Percentiles rank a stretch among this genome's conserved stretches.
Evolutionary conservation across 257 asterid species (phyloP).

Genomic region (Lantana camara): DNA sequence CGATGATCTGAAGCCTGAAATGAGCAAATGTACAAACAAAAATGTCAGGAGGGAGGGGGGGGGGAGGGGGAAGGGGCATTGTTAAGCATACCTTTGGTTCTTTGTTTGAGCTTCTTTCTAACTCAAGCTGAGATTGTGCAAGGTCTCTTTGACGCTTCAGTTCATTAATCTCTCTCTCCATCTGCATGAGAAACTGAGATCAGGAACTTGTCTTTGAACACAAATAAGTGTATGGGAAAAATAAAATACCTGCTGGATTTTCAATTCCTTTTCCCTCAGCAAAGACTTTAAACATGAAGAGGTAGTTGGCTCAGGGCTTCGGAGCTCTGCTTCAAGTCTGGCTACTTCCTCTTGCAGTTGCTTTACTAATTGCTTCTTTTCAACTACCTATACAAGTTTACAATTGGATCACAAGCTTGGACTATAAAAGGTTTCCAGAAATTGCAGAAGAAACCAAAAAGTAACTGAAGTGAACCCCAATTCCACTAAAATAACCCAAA

Average conservation of each 20-base stretch:
- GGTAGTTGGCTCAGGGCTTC: slow-evolving; percentile 70
- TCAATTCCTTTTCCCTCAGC: slow-evolving; percentile 74
- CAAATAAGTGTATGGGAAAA: neutral
- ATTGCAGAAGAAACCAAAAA: slow-evolving; percentile 6
- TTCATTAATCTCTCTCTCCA: slow-evolving; percentile 90
- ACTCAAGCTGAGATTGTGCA: slow-evolving; percentile 79
- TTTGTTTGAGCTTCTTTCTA: slow-evolving; percentile 74
- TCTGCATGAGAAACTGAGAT: slow-evolving; percentile 47
- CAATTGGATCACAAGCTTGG: slow-evolving; percentile 8
- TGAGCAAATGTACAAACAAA: slow-evolving; percentile 6
- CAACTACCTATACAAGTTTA: slow-evolving; percentile 53
- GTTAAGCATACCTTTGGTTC: slow-evolving; percentile 56
- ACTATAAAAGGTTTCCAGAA: neutral
- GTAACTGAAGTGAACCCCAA: slow-evolving; percentile 14
- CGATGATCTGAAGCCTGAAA: slow-evolving; percentile 64
- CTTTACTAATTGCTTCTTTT: slow-evolving; percentile 77
- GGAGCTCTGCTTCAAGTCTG: slow-evolving; percentile 91
- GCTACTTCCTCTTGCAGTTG: slow-evolving; percentile 89
- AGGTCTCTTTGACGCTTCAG: slow-evolving; percentile 80
- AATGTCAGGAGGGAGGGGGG: neutral
- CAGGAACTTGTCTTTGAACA: slow-evolving; percentile 3
- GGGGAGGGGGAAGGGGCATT: neutral
- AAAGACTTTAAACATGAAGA: slow-evolving; percentile 64
- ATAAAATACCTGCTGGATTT: slow-evolving; percentile 77
- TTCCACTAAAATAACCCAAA: slow-evolving; percentile 11